These are phyloP conservation scores for Ogataea paradorogensis DNA, from an alignment of 805 yeast genomes.

Conservation along the genomic window DNA sequence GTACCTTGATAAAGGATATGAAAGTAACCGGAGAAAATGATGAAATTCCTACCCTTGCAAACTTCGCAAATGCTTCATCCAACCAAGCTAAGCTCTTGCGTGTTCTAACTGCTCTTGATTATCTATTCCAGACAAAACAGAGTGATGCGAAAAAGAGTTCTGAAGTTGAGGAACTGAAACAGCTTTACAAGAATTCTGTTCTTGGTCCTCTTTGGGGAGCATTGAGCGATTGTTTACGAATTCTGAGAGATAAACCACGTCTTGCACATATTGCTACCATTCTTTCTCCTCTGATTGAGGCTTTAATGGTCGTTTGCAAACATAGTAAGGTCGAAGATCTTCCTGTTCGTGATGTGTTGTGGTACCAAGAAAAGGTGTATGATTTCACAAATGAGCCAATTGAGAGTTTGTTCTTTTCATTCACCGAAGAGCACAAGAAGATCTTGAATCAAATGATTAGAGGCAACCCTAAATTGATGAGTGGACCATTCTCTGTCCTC, in stretches of 20 bases:
- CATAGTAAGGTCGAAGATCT: constrained; percentile 65
- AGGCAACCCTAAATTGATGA: constrained; percentile 86
- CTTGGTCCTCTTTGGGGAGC: constrained; percentile 85
- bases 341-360: constrained; percentile 51
- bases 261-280: constrained; percentile 72
- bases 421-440: constrained; percentile 85
- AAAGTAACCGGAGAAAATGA: constrained; percentile 39
- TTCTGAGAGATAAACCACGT: constrained; percentile 56
- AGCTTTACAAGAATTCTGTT: constrained; percentile 62
- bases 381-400: constrained; percentile 75
- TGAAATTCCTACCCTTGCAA: constrained; percentile 47
- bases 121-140: constrained; percentile 55
- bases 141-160: constrained; percentile 28
- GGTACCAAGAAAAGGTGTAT: constrained; percentile 58
- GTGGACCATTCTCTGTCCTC: constrained; percentile 90
- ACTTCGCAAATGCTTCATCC: constrained; percentile 75
- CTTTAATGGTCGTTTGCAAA: constrained; percentile 94
- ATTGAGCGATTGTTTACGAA: constrained; percentile 65
- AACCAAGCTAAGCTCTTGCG: constrained; percentile 88
- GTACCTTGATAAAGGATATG: constrained; percentile 46
- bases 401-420: constrained; percentile 75
- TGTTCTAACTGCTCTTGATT: constrained; percentile 83
- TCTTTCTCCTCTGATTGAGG: constrained; percentile 81
- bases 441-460: constrained; percentile 89
- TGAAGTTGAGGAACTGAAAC: constrained; percentile 49